Evolutionary conservation across 192 early-diverging fungal species (phyloP), one percentile per base, ranked within the genome.

Genomic region (Entomortierella lignicola): DNA sequence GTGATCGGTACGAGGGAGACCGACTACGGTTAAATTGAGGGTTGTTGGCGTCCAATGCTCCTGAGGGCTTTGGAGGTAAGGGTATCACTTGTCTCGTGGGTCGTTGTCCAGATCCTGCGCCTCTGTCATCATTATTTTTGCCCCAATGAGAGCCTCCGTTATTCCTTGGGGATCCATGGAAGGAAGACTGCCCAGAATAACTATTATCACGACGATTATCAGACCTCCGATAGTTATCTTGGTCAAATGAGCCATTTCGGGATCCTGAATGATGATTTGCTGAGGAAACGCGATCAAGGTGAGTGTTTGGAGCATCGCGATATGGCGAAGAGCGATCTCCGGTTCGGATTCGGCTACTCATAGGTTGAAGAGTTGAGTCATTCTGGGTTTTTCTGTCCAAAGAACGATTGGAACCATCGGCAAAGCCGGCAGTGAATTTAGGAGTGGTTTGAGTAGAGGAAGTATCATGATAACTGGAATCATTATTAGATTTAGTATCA

Each of bases 1-100:
- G 60, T 17, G 75, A 64, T 8, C 75, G 75, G 48, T 65, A 70
- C 0, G 75, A 70, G 2, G 75, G 75, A 4, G 75, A 79, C 2
- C 68, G 75, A 55, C 75, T 79, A 21, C 75, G 67, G 31, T 79
- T 68, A 10, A 58, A 53, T 26, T 54, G 64, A 30, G 27, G 64
- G 47, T 39, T 34, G 51, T 66, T 74, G 48, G 72, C 72, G 15
- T 79, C 75, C 12, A 66, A n/a, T 27, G 44, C 62, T 21, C 57
- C 55, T 0, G 67, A 13, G 11, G 75, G 75, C 25, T 79, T 79
- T 18, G 75, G 67, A 1, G 75, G 75, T 15, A 79, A 47, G 2
- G 75, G 75, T 21, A 79, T 79, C 29, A 69, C 55, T 2, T 69
- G 66, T n/a, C 75, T 61, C 27, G 60, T 15, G 2, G 73, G 51